Evolutionary conservation across 495 filamentous ascomycete genomes (phyloP).

Genomic region (Xylaria venustula): DNA sequence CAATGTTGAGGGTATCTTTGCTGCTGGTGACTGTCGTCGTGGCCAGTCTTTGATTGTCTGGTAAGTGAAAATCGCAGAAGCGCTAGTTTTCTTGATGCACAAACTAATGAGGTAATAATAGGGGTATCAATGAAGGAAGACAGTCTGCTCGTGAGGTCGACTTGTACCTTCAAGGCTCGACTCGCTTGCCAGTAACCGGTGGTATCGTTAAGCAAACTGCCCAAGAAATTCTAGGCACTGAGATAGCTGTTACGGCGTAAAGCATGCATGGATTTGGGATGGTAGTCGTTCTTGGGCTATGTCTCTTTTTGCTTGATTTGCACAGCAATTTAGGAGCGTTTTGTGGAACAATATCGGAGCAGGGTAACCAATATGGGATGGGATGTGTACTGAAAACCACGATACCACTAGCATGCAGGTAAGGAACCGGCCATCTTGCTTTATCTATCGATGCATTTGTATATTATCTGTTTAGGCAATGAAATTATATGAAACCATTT

Average conservation of each 20-base stretch:
- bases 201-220: slow-evolving; percentile 88
- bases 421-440: too few relatives aligned
- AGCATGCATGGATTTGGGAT: background rate
- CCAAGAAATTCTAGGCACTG: slow-evolving; percentile 56
- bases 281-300: background rate
- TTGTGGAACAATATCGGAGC: background rate
- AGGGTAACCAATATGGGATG: too few relatives aligned
- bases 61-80: slow-evolving; percentile 51
- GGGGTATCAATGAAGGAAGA: slow-evolving; percentile 98
- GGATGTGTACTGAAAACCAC: too few relatives aligned
- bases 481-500: background rate
- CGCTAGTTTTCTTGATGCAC: background rate
- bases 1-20: slow-evolving; percentile 86
- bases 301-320: too few relatives aligned
- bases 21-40: slow-evolving; percentile 93
- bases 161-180: slow-evolving; percentile 77
- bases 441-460: background rate
- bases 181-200: slow-evolving; percentile 85
- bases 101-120: slow-evolving; percentile 40
- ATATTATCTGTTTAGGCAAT: background rate
- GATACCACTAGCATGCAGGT: too few relatives aligned
- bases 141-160: slow-evolving; percentile 94
- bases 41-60: slow-evolving; percentile 98
- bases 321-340: background rate
- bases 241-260: slow-evolving; percentile 16